Conservation (phyloP, 2,329 filamentous ascomycete species). For the Xylaria polymorpha region DNA sequence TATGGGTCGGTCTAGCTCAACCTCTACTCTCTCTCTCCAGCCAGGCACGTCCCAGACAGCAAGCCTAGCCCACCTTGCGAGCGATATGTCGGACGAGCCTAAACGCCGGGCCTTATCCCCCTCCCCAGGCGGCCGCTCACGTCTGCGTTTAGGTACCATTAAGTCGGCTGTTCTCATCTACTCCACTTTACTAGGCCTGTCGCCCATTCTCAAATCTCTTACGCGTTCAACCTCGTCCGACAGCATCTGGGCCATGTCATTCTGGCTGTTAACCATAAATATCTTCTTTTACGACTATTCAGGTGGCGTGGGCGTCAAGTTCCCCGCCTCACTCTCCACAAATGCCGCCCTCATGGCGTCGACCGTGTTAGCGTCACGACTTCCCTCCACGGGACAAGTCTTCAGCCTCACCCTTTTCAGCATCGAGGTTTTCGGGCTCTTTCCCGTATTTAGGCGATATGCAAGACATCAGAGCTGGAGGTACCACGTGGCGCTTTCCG, state of each 20-base stretch:
- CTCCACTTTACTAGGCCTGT: conserved; percentile 89
- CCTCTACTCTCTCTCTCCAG: conserved; percentile 67
- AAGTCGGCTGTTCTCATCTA: conserved; percentile 96
- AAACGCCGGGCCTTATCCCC: conserved; percentile 51
- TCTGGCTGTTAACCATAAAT: conserved; percentile 92
- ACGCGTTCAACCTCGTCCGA: conserved; percentile 92
- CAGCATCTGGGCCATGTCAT: conserved; percentile 97
- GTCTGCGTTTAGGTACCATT: conserved; percentile 77
- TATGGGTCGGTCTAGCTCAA: conserved; percentile 61
- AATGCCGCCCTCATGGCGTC: conserved; percentile 97
- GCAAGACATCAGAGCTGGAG: conserved; percentile 83
- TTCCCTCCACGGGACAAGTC: conserved; percentile 91
- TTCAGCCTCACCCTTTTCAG: conserved; percentile 95
- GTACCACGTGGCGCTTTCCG: conserved; percentile 82
- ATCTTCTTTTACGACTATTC: conserved; percentile 99
- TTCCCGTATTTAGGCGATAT: conserved; percentile 95
- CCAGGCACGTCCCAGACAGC: conserved; percentile 55
- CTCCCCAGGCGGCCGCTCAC: conserved; percentile 55
- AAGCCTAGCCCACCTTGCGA: conserved; percentile 46
- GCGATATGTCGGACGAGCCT: conserved; percentile 50
- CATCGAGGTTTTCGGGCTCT: conserved; percentile 96
- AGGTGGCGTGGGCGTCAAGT: conserved; percentile 71
- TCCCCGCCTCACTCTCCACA: conserved; percentile 83
- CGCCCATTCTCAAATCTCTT: conserved; percentile 95
- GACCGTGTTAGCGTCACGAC: conserved; percentile 88